Conservation (phyloP, 208 protist genomes). For the Kentomonas sorsogonicus region DNA sequence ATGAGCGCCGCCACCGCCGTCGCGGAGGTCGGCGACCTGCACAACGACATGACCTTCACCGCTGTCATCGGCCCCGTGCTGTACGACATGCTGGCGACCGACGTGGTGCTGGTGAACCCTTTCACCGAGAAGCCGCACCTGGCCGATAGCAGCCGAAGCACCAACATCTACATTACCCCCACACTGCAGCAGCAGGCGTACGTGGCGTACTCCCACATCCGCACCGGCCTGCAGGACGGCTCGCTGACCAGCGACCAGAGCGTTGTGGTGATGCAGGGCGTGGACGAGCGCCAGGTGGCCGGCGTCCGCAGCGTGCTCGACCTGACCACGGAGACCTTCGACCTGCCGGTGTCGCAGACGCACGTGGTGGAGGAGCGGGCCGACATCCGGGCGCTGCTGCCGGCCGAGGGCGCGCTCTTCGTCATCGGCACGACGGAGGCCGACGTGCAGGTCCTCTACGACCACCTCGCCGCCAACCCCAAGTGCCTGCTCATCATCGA, state of each 20-base stretch:
- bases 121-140: conserved; percentile 11
- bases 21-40: too few relatives aligned
- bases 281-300: too few relatives aligned
- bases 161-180: conserved; percentile 27
- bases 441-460: background rate
- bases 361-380: background rate
- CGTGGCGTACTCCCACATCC: conserved; percentile 24
- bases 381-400: background rate
- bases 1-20: too few relatives aligned
- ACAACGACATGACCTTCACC: too few relatives aligned
- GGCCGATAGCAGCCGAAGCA: conserved; percentile 7
- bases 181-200: conserved; percentile 60
- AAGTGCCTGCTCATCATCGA: conserved; percentile 19
- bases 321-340: conserved; percentile 12
- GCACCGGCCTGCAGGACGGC: conserved; percentile 1
- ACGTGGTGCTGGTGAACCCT: conserved; percentile 21
- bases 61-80: too few relatives aligned
- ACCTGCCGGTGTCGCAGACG: conserved; percentile 2
- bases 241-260: background rate
- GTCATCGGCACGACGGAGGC: conserved; percentile 11
- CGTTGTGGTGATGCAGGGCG: conserved; percentile 10
- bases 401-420: conserved; percentile 2
- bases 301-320: too few relatives aligned
- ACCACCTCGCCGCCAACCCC: conserved; percentile 3
- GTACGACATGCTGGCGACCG: too few relatives aligned